phyloP scores from a whole-genome alignment of 106 monocot species.

The Dioscorea alata region DNA sequence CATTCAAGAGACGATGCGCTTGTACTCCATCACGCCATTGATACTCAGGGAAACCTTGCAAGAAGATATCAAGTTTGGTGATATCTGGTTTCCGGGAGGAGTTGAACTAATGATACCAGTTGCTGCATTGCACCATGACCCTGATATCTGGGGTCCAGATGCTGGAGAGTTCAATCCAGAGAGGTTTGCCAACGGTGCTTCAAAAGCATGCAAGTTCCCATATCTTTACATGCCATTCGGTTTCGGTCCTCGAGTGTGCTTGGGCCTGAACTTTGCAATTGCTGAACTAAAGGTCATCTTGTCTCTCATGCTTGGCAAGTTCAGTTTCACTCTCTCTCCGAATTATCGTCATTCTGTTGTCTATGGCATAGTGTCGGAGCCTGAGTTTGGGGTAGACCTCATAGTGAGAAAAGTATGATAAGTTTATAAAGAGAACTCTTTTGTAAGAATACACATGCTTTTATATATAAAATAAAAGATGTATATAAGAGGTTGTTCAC shows the following conservation, averaged over 20 bases:
- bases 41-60: slow-evolving; percentile 8
- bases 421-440: too few species aligned
- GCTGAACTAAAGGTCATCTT: slow-evolving; percentile 1
- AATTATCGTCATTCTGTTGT: slow-evolving; percentile 15
- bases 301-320: slow-evolving; percentile 10
- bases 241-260: background rate
- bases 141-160: slow-evolving; percentile 14
- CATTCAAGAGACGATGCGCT: slow-evolving; percentile 25
- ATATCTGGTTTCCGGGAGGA: slow-evolving; percentile 11
- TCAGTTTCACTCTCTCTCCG: slow-evolving; percentile 9
- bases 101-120: slow-evolving; percentile 18
- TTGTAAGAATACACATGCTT: too few species aligned
- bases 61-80: slow-evolving; percentile 14
- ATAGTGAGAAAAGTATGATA: too few species aligned
- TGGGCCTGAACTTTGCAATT: background rate
- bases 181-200: slow-evolving; percentile 15
- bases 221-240: slow-evolving; percentile 16
- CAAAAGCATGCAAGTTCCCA: slow-evolving; percentile 7
- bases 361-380: background rate
- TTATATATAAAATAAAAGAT: too few species aligned
- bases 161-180: slow-evolving; percentile 18
- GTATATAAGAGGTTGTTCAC: too few species aligned
- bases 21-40: slow-evolving; percentile 7
- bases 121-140: slow-evolving; percentile 16
- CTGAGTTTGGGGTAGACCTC: too few species aligned